Base-by-base conservation (phyloP, 1,284 basidiomycete species). In the Cystobasidium pallidum region DNA sequence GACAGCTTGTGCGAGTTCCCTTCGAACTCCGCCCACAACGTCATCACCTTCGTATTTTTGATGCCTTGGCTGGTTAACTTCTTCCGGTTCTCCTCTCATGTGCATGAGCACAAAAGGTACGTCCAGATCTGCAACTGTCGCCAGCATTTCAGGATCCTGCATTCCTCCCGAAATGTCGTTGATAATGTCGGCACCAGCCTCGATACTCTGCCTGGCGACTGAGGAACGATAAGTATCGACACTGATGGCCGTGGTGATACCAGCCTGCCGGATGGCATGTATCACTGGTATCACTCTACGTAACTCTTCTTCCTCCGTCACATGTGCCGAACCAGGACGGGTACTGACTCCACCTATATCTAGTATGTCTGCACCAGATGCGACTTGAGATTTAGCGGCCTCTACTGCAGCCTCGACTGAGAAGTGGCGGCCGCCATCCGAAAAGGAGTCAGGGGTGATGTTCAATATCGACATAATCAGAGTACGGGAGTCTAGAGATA, bases 281-380 rank as follows among this genome's bases (percentile, higher is more conserved):
- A 95, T 85, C 52, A 90, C 83, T 0, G 93, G 91, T 0, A 90
- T 84, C 17, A 96, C 89, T 6, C 39, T 76, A 0, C 19, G 28
- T 0, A 73, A 59, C 79, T 99, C 96, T 73, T 95, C 91, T 59
- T 88, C 84, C 0, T 85, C 79, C 0, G 86, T 83, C 70, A 95
- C 88, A 57, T 87, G 87, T 0, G 81, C 83, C 0, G 92, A 90
- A 0, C 86, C 85, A 0, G 94, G 94, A 13, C 92, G 86, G 0
- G 94, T 96, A 0, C 92, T 95, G 83, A 94, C 93, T 0, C 96
- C 96, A 0, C 96, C 95, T 13, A 99, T 85, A 79, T 99, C 95
- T 72, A 99, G 83, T 65, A 99, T 90, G 74, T 88, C 86, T 0
- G 90, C 89, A 0, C 89, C 89, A 0, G 82, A 81, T 0, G 80